Evolutionary conservation across 2,329 filamentous ascomycete species (phyloP).

Genomic region (Aspergillus sp.): DNA sequence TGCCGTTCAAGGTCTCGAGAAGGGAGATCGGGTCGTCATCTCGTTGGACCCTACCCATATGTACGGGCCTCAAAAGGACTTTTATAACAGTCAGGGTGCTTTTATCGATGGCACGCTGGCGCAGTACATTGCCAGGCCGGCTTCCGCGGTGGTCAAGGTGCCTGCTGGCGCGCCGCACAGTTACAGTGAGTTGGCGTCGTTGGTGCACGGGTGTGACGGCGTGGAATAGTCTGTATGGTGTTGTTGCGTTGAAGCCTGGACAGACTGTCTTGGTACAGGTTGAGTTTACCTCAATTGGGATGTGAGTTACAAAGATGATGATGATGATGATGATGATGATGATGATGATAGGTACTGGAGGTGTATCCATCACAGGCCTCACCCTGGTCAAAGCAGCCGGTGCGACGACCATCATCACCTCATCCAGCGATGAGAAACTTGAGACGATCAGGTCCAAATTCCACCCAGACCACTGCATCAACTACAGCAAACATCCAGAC

Average conservation of each 20-base stretch:
- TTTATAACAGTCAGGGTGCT: slow-evolving; percentile 19
- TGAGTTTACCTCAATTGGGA: no score
- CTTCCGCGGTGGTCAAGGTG: slow-evolving; percentile 27
- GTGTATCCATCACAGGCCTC: no score
- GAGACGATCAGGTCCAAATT: no score
- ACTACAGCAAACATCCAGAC: no score
- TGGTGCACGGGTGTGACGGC: slow-evolving; percentile 38
- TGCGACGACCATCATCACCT: no score
- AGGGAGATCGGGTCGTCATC: slow-evolving; percentile 46
- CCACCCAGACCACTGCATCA: no score
- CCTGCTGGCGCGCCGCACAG: slow-evolving; percentile 21
- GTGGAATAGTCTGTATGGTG: slow-evolving; percentile 40
- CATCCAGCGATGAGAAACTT: no score
- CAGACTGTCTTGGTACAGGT: not conserved
- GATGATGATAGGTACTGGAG: no score
- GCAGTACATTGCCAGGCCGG: slow-evolving; percentile 33
- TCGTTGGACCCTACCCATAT: slow-evolving; percentile 7
- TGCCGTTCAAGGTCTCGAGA: slow-evolving; percentile 45
- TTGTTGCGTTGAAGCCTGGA: slow-evolving; percentile 13
- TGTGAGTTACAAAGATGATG: no score
- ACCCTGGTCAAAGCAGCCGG: no score
- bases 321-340: no score
- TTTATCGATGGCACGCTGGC: slow-evolving; percentile 30
- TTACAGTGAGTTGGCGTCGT: slow-evolving; percentile 26
- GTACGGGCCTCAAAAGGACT: slow-evolving; percentile 2